Conservation (phyloP, 2,329 filamentous ascomycete genomes). For the Rhinocladiella similis region DNA sequence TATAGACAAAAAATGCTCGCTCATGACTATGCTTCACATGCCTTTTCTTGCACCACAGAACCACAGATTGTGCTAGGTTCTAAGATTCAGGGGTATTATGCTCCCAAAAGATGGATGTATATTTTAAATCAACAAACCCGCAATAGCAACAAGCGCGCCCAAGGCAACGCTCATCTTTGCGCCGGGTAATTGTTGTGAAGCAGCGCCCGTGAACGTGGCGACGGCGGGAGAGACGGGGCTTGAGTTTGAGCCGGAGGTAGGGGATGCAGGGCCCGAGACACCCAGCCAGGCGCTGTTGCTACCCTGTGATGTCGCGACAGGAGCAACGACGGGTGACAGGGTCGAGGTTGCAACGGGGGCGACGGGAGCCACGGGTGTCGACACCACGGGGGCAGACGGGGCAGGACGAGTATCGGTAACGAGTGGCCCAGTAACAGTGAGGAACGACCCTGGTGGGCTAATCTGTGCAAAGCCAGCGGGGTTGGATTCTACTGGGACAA, state of each 20-base stretch:
- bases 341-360: background rate
- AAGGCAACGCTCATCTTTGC: slow-evolving; percentile 21
- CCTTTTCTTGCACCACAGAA: too few relatives aligned
- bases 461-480: slow-evolving; percentile 1
- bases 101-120: too few relatives aligned
- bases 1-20: too few relatives aligned
- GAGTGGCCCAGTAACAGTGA: background rate
- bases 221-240: slow-evolving; percentile 2
- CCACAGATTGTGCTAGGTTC: too few relatives aligned
- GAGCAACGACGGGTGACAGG: slow-evolving; percentile 1
- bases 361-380: slow-evolving; percentile 5
- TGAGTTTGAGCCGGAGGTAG: background rate
- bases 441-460: background rate
- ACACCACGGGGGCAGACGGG: background rate
- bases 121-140: slow-evolving; percentile 22
- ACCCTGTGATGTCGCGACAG: background rate
- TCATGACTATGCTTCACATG: too few relatives aligned
- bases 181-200: slow-evolving; percentile 20
- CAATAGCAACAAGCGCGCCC: slow-evolving; percentile 23
- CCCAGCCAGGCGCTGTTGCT: background rate
- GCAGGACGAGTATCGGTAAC: background rate
- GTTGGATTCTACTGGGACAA: slow-evolving; percentile 12
- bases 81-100: too few relatives aligned
- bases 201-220: slow-evolving; percentile 24
- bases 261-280: background rate